phyloP scores from a whole-genome alignment of 2,329 filamentous ascomycete genomes.

The Calonectria pseudoreteaudii region DNA sequence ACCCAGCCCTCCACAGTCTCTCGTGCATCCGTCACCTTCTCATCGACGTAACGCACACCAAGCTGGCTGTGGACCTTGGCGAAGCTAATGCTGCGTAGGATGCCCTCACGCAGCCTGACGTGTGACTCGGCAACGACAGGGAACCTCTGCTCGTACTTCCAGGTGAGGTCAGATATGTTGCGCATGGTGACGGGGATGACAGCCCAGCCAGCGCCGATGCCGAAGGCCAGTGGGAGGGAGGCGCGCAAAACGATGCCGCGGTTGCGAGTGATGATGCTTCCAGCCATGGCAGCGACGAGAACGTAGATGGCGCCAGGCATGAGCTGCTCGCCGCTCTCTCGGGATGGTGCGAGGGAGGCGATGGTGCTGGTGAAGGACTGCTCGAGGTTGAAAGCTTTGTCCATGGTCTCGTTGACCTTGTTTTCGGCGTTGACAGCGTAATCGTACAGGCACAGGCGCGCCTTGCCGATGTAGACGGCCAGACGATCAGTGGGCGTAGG shows the following conservation, averaged over 20 bases:
- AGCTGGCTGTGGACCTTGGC: constrained; percentile 80
- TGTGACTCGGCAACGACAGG: constrained; percentile 88
- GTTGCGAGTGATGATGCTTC: constrained; percentile 90
- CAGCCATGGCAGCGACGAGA: constrained; percentile 93
- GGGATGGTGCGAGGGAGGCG: constrained; percentile 86
- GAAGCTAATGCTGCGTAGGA: constrained; percentile 77
- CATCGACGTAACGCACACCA: constrained; percentile 79
- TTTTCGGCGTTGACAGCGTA: constrained; percentile 82
- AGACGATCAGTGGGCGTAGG: constrained; percentile 92
- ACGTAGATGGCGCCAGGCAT: constrained; percentile 94
- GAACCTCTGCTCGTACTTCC: constrained; percentile 93
- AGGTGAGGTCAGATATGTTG: constrained; percentile 87
- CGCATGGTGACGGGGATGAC: constrained; percentile 90
- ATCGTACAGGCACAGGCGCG: constrained; percentile 82
- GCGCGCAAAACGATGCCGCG: constrained; percentile 86
- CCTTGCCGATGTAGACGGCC: constrained; percentile 82
- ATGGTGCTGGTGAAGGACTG: constrained; percentile 90
- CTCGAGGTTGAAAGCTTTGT: constrained; percentile 85
- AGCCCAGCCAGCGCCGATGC: constrained; percentile 84
- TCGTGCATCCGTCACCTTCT: constrained; percentile 81
- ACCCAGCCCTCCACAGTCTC: constrained; percentile 90
- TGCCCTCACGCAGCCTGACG: constrained; percentile 74
- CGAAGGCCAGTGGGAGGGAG: constrained; percentile 81
- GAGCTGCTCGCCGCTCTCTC: constrained; percentile 87
- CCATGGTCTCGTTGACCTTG: constrained; percentile 84